These are phyloP conservation scores for Ascoidea tarda DNA, from an alignment of 805 yeast genomes.

Conservation along the genomic window DNA sequence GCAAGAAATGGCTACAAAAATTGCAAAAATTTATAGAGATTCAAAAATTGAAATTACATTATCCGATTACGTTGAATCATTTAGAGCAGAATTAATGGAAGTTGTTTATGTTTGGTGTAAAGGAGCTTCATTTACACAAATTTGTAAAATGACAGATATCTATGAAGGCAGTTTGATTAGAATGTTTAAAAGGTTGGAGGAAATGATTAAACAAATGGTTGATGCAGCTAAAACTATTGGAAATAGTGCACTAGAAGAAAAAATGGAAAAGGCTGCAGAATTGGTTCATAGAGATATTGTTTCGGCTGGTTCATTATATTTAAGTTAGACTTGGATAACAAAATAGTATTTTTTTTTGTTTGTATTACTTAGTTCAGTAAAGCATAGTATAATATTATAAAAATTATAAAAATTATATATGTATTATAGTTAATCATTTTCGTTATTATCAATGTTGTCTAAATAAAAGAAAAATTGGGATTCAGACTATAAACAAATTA, in stretches of 20 bases:
- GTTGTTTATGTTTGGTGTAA: constrained; percentile 95
- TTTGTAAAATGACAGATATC: constrained; percentile 97
- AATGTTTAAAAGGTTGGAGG: constrained; percentile 90
- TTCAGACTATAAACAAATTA: background rate
- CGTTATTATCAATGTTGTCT: background rate
- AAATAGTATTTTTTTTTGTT: background rate
- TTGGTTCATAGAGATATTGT: constrained; percentile 92
- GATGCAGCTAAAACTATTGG: constrained; percentile 93
- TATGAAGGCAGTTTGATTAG: constrained; percentile 94
- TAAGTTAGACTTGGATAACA: constrained; percentile 10
- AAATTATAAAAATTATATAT: too few relatives aligned
- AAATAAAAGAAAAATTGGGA: too few relatives aligned
- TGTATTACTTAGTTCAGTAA: background rate
- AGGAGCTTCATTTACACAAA: constrained; percentile 92
- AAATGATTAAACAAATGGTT: constrained; percentile 77
- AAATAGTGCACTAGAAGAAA: constrained; percentile 68
- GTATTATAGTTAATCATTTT: too few relatives aligned
- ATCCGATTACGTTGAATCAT: constrained; percentile 83
- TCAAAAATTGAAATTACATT: constrained; percentile 83
- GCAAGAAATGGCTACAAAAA: constrained; percentile 82
- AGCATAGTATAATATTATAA: background rate
- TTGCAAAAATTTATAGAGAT: constrained; percentile 82
- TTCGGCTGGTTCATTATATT: constrained; percentile 87
- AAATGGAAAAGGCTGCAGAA: constrained; percentile 77
- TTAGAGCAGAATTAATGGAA: constrained; percentile 91